Percentiles rank a stretch among this genome's conserved stretches.
Evolutionary conservation across 495 filamentous ascomycete species (phyloP).

Genomic region (Hyaloscypha bicolor): DNA sequence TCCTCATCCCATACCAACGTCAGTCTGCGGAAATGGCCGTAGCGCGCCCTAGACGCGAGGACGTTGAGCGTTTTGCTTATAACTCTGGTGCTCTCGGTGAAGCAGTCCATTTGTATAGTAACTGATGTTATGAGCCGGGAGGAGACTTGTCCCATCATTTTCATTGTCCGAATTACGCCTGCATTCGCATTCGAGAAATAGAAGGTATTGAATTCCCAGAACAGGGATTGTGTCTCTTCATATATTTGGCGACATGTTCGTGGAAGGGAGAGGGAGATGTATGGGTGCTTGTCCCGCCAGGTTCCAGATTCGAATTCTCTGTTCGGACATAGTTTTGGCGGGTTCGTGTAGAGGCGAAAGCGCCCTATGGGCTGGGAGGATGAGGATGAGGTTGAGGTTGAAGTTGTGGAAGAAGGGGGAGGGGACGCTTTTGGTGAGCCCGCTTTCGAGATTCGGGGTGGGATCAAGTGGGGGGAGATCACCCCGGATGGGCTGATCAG

Average conservation of each 20-base stretch:
- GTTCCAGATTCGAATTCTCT: neutral
- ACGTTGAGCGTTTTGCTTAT: slow-evolving; percentile 16
- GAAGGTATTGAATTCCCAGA: slow-evolving; percentile 27
- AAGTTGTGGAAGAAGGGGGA: neutral
- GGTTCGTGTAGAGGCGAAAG: neutral
- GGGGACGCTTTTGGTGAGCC: too few species aligned
- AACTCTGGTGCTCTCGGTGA: neutral
- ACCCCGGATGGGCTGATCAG: slow-evolving; percentile 24
- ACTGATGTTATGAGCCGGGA: slow-evolving; percentile 18
- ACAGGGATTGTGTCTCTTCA: slow-evolving; percentile 20
- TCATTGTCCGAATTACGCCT: slow-evolving; percentile 1
- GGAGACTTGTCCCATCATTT: slow-evolving; percentile 26
- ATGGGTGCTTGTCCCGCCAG: neutral
- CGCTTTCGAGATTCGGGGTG: neutral
- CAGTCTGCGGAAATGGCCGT: slow-evolving; percentile 8
- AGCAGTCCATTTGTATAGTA: slow-evolving; percentile 2
- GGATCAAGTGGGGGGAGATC: slow-evolving; percentile 1
- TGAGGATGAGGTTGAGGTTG: neutral
- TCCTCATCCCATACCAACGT: slow-evolving; percentile 11
- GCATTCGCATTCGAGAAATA: slow-evolving; percentile 14
- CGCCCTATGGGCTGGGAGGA: neutral
- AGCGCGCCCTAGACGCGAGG: slow-evolving; percentile 8
- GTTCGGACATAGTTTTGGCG: neutral
- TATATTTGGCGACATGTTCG: slow-evolving; percentile 26
- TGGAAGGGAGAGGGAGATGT: slow-evolving; percentile 19